Evolutionary conservation across 2,329 filamentous ascomycete species (phyloP).

Genomic region (Curvularia sp.): DNA sequence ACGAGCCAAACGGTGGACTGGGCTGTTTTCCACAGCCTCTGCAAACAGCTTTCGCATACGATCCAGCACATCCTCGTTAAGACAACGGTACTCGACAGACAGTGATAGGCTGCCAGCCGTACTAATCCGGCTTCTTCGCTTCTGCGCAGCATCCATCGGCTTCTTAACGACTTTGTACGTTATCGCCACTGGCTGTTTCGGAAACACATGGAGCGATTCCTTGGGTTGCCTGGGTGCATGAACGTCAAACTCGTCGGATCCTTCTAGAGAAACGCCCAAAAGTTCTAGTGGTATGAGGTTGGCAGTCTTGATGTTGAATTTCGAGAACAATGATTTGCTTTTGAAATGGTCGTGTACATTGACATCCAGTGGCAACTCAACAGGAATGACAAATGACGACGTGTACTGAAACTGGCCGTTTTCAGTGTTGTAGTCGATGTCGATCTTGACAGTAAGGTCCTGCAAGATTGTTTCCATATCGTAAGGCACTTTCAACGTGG

Average conservation of each 20-base stretch:
- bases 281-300: slow-evolving; percentile 77
- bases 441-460: slow-evolving; percentile 76
- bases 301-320: slow-evolving; percentile 88
- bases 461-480: slow-evolving; percentile 79
- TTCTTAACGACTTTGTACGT: slow-evolving; percentile 78
- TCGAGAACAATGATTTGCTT: slow-evolving; percentile 78
- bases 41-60: slow-evolving; percentile 57
- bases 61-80: slow-evolving; percentile 74
- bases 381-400: slow-evolving; percentile 68
- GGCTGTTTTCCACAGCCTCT: slow-evolving; percentile 56
- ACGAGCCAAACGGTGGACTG: slow-evolving; percentile 56
- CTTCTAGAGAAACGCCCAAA: slow-evolving; percentile 72
- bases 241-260: slow-evolving; percentile 73
- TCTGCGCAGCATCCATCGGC: slow-evolving; percentile 34
- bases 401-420: slow-evolving; percentile 71
- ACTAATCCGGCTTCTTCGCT: slow-evolving; percentile 37
- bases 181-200: slow-evolving; percentile 80
- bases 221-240: slow-evolving; percentile 60
- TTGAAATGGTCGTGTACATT: slow-evolving; percentile 98
- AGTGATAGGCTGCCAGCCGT: slow-evolving; percentile 64
- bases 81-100: slow-evolving; percentile 75
- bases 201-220: slow-evolving; percentile 69
- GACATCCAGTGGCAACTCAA: slow-evolving; percentile 84
- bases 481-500: slow-evolving; percentile 77
- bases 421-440: slow-evolving; percentile 75